A percentile compares a stretch with the other conserved stretches of the same genome.
phyloP scores from a whole-genome alignment of 2,329 filamentous ascomycete genomes.

The Talaromyces atroroseus region DNA sequence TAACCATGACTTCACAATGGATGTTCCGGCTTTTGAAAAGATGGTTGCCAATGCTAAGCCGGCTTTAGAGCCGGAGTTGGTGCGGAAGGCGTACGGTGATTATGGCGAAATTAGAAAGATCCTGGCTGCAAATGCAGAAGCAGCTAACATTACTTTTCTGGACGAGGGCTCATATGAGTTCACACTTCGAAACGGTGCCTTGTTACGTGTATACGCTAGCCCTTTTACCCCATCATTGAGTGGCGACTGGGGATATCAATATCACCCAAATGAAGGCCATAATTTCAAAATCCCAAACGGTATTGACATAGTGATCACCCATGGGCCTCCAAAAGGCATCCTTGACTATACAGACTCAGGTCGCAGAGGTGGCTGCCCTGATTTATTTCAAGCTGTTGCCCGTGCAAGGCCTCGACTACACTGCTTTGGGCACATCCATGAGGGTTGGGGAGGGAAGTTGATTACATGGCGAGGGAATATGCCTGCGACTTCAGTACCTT shows the following conservation, averaged over 20 bases:
- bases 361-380: conserved; percentile 28
- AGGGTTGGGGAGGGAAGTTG: conserved; percentile 53
- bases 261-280: conserved; percentile 35
- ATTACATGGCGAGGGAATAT: conserved; percentile 53
- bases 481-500: too few relatives aligned
- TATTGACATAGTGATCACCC: conserved; percentile 49
- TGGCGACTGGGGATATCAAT: conserved; percentile 48
- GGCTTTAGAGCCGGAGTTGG: conserved; percentile 23
- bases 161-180: conserved; percentile 50
- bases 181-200: conserved; percentile 46
- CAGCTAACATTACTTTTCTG: conserved; percentile 22
- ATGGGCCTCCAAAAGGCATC: conserved; percentile 51
- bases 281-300: conserved; percentile 25
- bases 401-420: conserved; percentile 30
- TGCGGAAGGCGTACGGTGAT: conserved; percentile 37
- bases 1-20: conserved; percentile 49
- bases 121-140: conserved; percentile 35
- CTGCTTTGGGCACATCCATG: conserved; percentile 41
- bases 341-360: conserved; percentile 39
- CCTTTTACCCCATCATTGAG: conserved; percentile 47
- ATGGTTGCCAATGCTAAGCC: conserved; percentile 27
- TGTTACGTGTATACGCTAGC: conserved; percentile 49
- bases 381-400: conserved; percentile 28
- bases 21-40: conserved; percentile 32
- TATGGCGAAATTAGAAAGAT: conserved; percentile 36